Evolutionary conservation across 2,329 filamentous ascomycete genomes (phyloP), one percentile per base, ranked within the genome.

Genomic region (Colletotrichum caudatum): DNA sequence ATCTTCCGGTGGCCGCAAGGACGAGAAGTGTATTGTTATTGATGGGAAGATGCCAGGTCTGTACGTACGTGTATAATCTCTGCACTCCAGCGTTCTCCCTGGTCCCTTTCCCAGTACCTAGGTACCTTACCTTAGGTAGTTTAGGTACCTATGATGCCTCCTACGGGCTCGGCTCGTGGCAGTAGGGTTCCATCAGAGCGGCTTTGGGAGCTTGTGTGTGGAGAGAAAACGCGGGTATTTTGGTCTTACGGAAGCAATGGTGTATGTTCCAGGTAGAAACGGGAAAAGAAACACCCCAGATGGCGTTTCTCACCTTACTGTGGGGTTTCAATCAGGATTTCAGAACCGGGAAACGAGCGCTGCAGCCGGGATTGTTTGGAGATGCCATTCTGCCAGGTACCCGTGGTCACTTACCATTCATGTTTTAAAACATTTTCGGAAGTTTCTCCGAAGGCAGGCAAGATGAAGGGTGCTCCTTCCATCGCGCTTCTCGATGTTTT

Each of bases 151-250:
- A 29, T 29, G 29, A 29, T 29, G 29, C 2, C 29, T 29, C 29
- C 29, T 4, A 29, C 29, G 29, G 3, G 29, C 29, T 11, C 20
- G 3, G 29, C 29, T 11, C 20, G 6, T 20, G 14, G 29, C 26
- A 26, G 35, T 48, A 48, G 1, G 35, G 48, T 37, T 53, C 46
- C 46, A 39, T n/a, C 48, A 12, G 46, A 35, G 60, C 60, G 60
- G 60, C 26, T 39, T 63, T 63, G 46, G 23, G 12, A 41, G 61
- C 23, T 46, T 35, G 8, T 23, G 50, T 35, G 35, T 64, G 61
- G 61, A 37, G 26, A 56, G 7, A 20, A n/a, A 18, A 23, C 18
- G 20, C 18, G 18, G 16, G 5, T 20, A 23, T 29, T 26, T 46
- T 35, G 12, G n/a, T 16, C 44, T 29, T 33, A 26, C 12, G 20